phyloP scores from a whole-genome alignment of 768 basidiomycete genomes.

The Collybia nuda region DNA sequence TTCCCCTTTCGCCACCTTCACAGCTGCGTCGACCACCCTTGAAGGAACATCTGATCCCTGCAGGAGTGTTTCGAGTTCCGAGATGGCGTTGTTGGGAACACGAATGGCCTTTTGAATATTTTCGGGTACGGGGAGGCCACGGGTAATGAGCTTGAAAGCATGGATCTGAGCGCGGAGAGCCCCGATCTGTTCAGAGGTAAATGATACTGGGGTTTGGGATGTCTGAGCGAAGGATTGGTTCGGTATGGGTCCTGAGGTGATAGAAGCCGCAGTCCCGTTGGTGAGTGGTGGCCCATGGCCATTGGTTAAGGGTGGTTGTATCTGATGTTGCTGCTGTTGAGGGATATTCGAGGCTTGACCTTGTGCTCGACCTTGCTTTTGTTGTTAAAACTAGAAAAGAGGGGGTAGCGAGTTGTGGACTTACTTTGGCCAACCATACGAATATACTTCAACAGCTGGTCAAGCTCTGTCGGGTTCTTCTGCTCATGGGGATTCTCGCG shows the following conservation, averaged over 20 bases:
- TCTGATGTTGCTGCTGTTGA: constrained; percentile 23
- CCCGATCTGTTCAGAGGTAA: constrained; percentile 72
- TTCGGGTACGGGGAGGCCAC: constrained; percentile 68
- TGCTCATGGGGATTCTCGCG: constrained; percentile 52
- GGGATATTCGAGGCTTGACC: constrained; percentile 29
- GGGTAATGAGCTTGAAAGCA: constrained; percentile 72
- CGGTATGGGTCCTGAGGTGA: constrained; percentile 50
- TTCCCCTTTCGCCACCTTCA: constrained; percentile 67
- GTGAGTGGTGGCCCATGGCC: constrained; percentile 45
- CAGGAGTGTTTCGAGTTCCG: constrained; percentile 65
- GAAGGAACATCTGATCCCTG: constrained; percentile 59
- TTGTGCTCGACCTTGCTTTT: constrained; percentile 19
- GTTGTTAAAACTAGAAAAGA: constrained; percentile 1
- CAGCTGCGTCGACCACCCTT: constrained; percentile 71
- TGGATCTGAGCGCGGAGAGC: constrained; percentile 81
- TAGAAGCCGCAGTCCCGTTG: constrained; percentile 41
- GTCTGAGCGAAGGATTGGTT: constrained; percentile 48
- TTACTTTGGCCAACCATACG: constrained; percentile 41
- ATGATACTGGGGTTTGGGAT: constrained; percentile 76
- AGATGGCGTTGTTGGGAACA: constrained; percentile 57
- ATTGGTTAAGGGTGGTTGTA: constrained; percentile 37
- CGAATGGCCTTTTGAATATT: constrained; percentile 69
- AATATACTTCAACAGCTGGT: constrained; percentile 46
- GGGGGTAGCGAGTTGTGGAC: constrained; percentile 14
- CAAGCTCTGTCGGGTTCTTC: constrained; percentile 45